These are phyloP conservation scores for Pontederia paniculata DNA, from an alignment of 176 grass and related monocot genomes.

Conservation along the genomic window DNA sequence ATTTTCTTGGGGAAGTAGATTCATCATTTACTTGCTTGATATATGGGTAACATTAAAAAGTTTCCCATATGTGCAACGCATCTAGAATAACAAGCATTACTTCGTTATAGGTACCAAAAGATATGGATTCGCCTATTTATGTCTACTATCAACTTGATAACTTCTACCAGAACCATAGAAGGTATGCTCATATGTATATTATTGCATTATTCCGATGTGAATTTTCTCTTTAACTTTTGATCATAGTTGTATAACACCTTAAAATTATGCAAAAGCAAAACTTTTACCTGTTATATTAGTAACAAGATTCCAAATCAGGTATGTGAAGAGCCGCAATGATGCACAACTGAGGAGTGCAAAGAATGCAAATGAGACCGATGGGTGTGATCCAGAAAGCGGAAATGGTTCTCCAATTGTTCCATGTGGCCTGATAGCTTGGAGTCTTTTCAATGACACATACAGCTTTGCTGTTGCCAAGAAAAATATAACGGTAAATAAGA, in stretches of 20 bases:
- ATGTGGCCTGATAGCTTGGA: constrained; percentile 95
- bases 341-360: constrained; percentile 38
- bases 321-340: constrained; percentile 95
- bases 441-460: constrained; percentile 98
- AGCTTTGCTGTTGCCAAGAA: constrained; percentile 36
- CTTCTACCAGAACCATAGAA: constrained; percentile 99
- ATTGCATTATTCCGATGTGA: neutral
- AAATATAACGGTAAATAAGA: constrained; percentile 73
- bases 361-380: constrained; percentile 35
- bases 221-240: no score
- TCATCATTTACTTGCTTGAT: neutral
- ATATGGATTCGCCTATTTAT: constrained; percentile 82
- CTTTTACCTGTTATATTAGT: neutral
- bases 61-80: neutral
- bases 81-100: neutral
- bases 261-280: neutral
- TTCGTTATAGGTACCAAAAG: constrained; percentile 54
- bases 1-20: neutral
- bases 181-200: constrained; percentile 29
- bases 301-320: constrained; percentile 35
- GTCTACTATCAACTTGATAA: constrained; percentile 97
- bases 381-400: constrained; percentile 68
- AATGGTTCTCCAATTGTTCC: constrained; percentile 69
- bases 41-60: neutral
- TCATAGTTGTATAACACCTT: no score